Base-by-base conservation (phyloP, 2,329 filamentous ascomycete species). In the Monilinia vaccinii-corymbosi region DNA sequence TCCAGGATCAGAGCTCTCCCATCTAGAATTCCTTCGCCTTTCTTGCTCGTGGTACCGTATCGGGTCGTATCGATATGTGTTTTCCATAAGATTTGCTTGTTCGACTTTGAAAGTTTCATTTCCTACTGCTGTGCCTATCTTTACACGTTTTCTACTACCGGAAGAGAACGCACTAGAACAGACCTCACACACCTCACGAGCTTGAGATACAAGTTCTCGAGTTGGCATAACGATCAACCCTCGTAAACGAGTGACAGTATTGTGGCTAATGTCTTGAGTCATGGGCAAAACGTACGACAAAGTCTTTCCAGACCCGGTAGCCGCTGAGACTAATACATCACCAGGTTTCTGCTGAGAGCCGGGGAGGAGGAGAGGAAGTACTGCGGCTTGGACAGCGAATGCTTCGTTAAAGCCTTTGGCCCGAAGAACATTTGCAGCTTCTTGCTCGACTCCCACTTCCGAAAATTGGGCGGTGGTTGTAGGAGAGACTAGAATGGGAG, bases 301-400 rank as follows among this genome's bases (percentile, higher is more conserved):
- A 0, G 94, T 99, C 72, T 99, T 99, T 60, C 94, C 94, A 0
- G 94, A 97, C 10, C 94, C 94, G 0, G 94, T 99, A 1, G 93
- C 89, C 0, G 95, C 94, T 9, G 91, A 94, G 3, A 99, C 86
- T 48, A 96, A 87, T 5, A 99, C 74, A 72, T 99, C 94, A 6
- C 90, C 88, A 1, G 81, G 75, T 40, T 84, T 80, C 40, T 81
- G 76, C 60, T 81, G 77, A 46, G 81, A 79, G 0, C 81, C 82
- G 25, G 83, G 85, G 4, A 96, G 77, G 6, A 99, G 79, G 45
- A 96, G 78, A 0, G 93, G 92, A 31, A 99, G 79, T 0, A 94
- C 81, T 1, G 86, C 85, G 6, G 89, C 84, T 73, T 96, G 91
- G 1, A 96, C 84, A 0, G 90, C 88, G 70, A 94, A 86, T 0